Base-by-base conservation (phyloP, 176 grass and related monocot species). In the Phragmites australis region DNA sequence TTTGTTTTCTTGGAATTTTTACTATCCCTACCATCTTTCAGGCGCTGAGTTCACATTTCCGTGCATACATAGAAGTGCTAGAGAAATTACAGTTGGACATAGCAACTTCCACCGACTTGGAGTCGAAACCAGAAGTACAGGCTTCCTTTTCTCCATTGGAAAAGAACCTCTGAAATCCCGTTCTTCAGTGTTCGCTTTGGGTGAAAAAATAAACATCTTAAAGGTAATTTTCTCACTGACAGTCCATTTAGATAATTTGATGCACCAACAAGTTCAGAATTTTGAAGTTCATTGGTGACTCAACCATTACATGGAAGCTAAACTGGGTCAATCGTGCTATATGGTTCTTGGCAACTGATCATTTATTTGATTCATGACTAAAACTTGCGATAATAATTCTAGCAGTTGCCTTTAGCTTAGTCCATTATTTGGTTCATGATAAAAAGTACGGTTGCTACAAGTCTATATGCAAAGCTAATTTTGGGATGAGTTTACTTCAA, bases 1-100 rank as follows among this genome's bases (percentile, higher is more conserved):
- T 75, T 78, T 49, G n/a, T 46, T 79, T 53, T 47, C 40, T 13
- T 70, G 53, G 64, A 4, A 46, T 59, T 56, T 77, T 59, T 68
- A 52, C 14, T 41, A 34, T 74, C 39, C 27, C 27, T 42, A 71
- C 53, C 21, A n/a, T 62, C 81, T 82, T 82, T 66, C 74, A 98
- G 96, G 96, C 95, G 51, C 73, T 98, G 53, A 98, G 96, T 82
- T 92, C 92, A 79, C 96, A 98, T 93, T 98, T 98, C 53, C 85
- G 90, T 65, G 92, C 96, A 26, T 98, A 98, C 61, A 94, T 98
- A 89, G 92, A 95, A 98, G 96, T 92, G 60, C 65, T 98, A 75
- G 96, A 98, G 84, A 98, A 94, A 87, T 76, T 98, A 53, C 92
- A 95, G 74, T 56, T 93, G 83, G 96, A 94, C 85, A 98, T 98